phyloP scores from a whole-genome alignment of 2,329 filamentous ascomycete species.

The Mollisia scopiformis region DNA sequence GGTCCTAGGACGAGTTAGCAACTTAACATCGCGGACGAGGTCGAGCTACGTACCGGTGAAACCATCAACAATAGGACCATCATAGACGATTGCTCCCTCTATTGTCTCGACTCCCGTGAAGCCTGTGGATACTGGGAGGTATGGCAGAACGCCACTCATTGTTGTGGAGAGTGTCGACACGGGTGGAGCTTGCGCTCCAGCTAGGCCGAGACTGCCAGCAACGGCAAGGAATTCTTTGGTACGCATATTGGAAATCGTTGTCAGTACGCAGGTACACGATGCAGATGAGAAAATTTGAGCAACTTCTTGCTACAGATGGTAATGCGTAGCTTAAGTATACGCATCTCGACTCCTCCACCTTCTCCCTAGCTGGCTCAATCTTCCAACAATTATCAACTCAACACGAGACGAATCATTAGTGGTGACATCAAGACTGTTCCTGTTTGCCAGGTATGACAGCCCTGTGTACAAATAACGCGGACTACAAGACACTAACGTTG shows the following conservation, averaged over 20 bases:
- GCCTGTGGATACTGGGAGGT: not conserved
- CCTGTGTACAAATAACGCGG: too few species aligned
- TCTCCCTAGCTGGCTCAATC: too few species aligned
- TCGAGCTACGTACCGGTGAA: not conserved
- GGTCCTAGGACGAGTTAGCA: not conserved
- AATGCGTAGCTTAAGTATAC: not conserved
- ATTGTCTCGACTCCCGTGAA: constrained; percentile 3
- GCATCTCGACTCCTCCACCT: not conserved
- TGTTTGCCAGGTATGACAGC: too few species aligned
- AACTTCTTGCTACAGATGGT: not conserved
- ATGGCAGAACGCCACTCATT: not conserved
- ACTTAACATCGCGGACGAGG: not conserved
- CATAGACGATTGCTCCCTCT: not conserved
- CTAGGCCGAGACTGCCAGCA: not conserved
- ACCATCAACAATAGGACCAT: not conserved
- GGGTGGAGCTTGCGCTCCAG: not conserved
- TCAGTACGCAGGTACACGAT: not conserved
- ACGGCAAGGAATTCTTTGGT: not conserved
- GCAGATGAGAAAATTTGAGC: not conserved
- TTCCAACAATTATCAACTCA: not conserved
- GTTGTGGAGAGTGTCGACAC: not conserved
- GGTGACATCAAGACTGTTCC: not conserved
- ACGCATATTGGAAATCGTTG: not conserved
- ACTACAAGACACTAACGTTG: too few species aligned
- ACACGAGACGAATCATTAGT: too few species aligned